Conservation (phyloP, 2,329 filamentous ascomycete genomes). For the Knoxdaviesia capensis region DNA sequence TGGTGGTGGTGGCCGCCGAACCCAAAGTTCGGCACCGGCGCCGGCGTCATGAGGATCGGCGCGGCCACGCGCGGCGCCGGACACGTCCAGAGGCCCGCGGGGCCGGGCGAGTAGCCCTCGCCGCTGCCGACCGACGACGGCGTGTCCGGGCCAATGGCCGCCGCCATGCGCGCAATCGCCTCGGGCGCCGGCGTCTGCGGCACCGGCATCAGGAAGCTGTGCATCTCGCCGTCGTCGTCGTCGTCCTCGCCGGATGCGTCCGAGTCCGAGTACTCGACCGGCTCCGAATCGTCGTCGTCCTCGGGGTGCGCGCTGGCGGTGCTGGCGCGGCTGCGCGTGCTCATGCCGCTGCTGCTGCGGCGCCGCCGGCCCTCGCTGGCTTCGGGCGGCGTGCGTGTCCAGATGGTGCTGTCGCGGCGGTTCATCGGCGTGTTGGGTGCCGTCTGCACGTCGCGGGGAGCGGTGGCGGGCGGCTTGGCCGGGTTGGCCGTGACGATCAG, state of each 20-base stretch:
- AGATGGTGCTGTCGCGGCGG: constrained; percentile 31
- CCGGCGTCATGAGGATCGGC: too few species aligned
- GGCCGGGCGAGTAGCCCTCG: constrained; percentile 11
- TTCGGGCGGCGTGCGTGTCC: constrained; percentile 33
- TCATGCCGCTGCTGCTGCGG: too few species aligned
- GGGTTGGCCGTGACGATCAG: constrained; percentile 25
- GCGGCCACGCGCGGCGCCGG: background rate
- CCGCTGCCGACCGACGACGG: constrained; percentile 17
- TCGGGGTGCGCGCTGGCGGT: constrained; percentile 9
- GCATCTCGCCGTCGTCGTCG: constrained; percentile 18
- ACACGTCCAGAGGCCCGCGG: background rate
- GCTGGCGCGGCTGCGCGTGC: too few species aligned
- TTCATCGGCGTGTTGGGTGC: constrained; percentile 23
- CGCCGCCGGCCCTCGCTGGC: constrained; percentile 2
- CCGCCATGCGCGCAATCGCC: constrained; percentile 28
- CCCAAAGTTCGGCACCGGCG: too few species aligned
- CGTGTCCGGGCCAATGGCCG: constrained; percentile 25
- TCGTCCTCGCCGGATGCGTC: constrained; percentile 12
- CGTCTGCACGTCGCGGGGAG: constrained; percentile 11
- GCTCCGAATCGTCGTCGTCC: constrained; percentile 8
- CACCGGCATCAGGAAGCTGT: constrained; percentile 30
- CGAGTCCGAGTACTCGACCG: too few species aligned
- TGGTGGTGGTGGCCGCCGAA: too few species aligned
- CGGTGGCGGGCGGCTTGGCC: constrained; percentile 11
- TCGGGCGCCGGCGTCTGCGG: constrained; percentile 39